Evolutionary conservation across 1,284 basidiomycete species (phyloP).

Genomic region (Chondrostereum purpureum): DNA sequence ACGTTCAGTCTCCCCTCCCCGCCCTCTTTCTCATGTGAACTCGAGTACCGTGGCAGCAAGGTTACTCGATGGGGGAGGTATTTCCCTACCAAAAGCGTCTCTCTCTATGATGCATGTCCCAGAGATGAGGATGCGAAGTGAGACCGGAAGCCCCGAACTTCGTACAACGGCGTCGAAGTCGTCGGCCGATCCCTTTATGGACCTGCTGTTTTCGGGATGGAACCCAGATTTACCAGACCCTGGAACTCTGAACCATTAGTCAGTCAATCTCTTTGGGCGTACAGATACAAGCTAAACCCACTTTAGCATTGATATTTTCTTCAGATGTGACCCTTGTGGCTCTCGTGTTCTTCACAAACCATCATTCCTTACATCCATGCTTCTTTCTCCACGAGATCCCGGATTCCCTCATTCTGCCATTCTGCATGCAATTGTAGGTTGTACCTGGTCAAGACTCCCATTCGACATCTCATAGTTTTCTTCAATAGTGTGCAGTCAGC

Average conservation of each 20-base stretch:
- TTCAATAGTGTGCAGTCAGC: conserved; percentile 67
- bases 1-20: conserved; percentile 37
- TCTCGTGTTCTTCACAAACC: conserved; percentile 71
- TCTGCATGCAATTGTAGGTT: conserved; percentile 69
- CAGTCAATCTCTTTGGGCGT: conserved; percentile 22
- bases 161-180: conserved; percentile 27
- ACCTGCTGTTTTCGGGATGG: conserved; percentile 70
- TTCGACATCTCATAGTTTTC: conserved; percentile 2
- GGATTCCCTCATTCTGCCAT: conserved; percentile 78
- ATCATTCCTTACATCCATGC: conserved; percentile 73
- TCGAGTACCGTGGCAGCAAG: conserved; percentile 13
- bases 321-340: conserved; percentile 76
- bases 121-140: conserved; percentile 37
- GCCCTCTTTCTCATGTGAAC: conserved; percentile 7
- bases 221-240: conserved; percentile 76
- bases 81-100: conserved; percentile 42
- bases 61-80: conserved; percentile 26
- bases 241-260: conserved; percentile 67
- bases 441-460: background rate
- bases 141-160: conserved; percentile 46
- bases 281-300: conserved; percentile 8
- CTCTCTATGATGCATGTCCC: conserved; percentile 38
- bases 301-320: conserved; percentile 70
- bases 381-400: conserved; percentile 66
- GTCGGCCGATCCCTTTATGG: conserved; percentile 46